Conservation (phyloP, 148 eudicot genomes). For the Linanthus parryae region DNA sequence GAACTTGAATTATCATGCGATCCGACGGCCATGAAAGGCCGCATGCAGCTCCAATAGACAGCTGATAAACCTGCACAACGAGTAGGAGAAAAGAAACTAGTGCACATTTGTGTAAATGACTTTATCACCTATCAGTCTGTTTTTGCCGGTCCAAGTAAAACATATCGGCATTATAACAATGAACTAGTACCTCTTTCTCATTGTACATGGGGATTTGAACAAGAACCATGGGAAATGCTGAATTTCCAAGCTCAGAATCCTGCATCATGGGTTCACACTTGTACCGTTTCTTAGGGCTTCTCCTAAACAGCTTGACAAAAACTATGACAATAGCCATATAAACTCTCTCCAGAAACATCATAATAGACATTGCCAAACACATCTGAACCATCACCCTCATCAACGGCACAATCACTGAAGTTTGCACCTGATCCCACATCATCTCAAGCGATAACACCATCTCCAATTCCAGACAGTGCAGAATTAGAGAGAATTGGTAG, state of each 20-base stretch:
- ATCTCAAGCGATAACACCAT: conserved; percentile 44
- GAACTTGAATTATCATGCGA: conserved; percentile 79
- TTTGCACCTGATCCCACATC: conserved; percentile 63
- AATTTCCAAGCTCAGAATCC: conserved; percentile 51
- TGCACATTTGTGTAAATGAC: too few relatives aligned
- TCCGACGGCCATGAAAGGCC: conserved; percentile 88
- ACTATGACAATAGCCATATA: conserved; percentile 82
- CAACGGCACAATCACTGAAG: conserved; percentile 64
- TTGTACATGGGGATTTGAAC: conserved; percentile 83
- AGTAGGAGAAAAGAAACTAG: too few relatives aligned
- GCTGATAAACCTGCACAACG: conserved; percentile 82
- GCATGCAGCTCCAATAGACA: conserved; percentile 99
- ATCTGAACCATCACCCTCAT: conserved; percentile 34
- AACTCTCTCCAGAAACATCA: conserved; percentile 78
- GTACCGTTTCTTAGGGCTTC: conserved; percentile 68
- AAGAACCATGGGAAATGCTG: conserved; percentile 51
- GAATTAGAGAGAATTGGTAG: too few relatives aligned
- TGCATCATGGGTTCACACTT: conserved; percentile 50
- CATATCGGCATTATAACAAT: too few relatives aligned
- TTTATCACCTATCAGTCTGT: too few relatives aligned
- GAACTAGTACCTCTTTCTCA: conserved; percentile 57
- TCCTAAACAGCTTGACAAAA: conserved; percentile 67
- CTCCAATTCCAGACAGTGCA: too few relatives aligned
- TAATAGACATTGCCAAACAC: conserved; percentile 56
- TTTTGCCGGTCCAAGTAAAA: too few relatives aligned